These are phyloP conservation scores for Picochlorum sp. DNA, from an alignment of 139 green algal genomes.

Conservation along the genomic window DNA sequence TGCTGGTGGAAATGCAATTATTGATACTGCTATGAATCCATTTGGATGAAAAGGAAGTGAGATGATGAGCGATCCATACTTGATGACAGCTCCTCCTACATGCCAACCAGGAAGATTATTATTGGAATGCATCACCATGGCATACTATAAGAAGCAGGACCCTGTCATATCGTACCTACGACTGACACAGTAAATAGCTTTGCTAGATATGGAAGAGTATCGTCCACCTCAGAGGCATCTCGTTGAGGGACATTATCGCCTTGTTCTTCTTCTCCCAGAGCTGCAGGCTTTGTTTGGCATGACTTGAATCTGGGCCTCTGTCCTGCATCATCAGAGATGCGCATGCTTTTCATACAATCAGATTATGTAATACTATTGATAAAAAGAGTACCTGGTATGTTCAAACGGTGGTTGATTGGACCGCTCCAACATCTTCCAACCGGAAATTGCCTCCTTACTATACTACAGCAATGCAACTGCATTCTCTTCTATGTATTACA, in stretches of 20 bases:
- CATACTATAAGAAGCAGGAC: neutral
- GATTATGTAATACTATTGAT: too few species aligned
- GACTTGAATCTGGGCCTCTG: too few species aligned
- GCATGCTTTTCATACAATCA: neutral
- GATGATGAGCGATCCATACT: conserved; percentile 52
- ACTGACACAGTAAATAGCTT: conserved; percentile 28
- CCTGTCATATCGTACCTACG: conserved; percentile 9
- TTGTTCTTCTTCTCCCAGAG: too few species aligned
- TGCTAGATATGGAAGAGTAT: conserved; percentile 23
- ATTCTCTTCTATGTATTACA: neutral
- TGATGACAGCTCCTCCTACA: conserved; percentile 38
- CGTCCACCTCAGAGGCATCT: neutral
- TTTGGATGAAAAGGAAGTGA: conserved; percentile 44
- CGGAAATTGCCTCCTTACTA: neutral
- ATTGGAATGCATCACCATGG: neutral
- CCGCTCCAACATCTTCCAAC: neutral
- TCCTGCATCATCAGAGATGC: neutral
- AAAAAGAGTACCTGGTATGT: too few species aligned
- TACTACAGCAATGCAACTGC: neutral
- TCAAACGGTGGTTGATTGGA: neutral
- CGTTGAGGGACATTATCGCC: too few species aligned
- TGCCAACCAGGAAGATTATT: neutral
- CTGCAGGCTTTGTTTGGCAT: too few species aligned
- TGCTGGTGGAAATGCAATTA: conserved; percentile 33
- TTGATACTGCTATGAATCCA: conserved; percentile 15